A percentile compares a stretch with the other conserved stretches of the same genome.
Conservation (phyloP, 2,329 filamentous ascomycete genomes). For the Paracoccidioides lutzii region DNA sequence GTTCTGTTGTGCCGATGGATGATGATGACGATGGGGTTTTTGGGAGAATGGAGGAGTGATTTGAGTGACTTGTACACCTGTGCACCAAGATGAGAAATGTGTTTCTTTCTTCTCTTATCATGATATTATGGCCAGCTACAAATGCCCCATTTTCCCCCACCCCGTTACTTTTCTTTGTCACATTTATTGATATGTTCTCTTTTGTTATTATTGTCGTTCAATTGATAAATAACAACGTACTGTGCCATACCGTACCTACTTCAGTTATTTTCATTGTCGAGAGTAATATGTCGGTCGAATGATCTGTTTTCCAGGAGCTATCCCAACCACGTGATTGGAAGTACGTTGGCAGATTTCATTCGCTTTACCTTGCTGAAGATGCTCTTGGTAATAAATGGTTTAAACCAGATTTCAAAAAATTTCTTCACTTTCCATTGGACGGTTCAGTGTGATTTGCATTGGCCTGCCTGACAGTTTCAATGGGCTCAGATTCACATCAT, state of each 20-base stretch:
- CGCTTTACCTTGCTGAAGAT: no score
- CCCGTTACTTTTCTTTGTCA: neutral
- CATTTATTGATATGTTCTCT: neutral
- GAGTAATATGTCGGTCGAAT: neutral
- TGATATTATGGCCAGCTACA: neutral
- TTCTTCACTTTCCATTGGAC: no score
- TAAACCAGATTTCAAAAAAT: no score
- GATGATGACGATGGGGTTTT: slow-evolving; percentile 95
- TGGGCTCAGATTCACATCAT: no score
- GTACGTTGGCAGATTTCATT: no score
- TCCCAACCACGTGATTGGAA: neutral
- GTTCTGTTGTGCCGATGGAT: slow-evolving; percentile 54
- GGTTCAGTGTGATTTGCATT: no score
- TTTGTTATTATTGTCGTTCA: neutral
- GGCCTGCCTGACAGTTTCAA: no score
- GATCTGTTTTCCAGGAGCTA: neutral
- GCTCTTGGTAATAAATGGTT: no score
- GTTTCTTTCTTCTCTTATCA: neutral
- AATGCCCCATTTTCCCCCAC: neutral
- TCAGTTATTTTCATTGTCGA: neutral
- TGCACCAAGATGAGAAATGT: neutral
- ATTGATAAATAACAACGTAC: neutral
- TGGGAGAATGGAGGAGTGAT: slow-evolving; percentile 84
- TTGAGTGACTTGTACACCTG: neutral
- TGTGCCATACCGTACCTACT: neutral